Evolutionary conservation across 2,329 filamentous ascomycete species (phyloP).

Genomic region (Trichoderma gracile): DNA sequence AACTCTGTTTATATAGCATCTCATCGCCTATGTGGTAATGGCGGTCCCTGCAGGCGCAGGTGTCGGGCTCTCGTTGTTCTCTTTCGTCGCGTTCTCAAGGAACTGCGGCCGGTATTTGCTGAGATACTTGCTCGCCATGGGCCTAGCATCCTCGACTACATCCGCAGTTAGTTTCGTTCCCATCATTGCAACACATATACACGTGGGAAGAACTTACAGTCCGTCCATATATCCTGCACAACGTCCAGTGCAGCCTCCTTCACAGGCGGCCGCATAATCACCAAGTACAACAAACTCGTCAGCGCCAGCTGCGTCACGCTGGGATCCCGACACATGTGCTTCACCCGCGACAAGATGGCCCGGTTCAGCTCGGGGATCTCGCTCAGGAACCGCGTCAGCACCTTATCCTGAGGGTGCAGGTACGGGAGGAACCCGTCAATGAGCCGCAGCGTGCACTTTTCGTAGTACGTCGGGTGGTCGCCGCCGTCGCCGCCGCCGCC

Average conservation of each 20-base stretch:
- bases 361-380: slow-evolving; percentile 81
- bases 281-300: slow-evolving; percentile 65
- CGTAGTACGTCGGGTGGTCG: slow-evolving; percentile 66
- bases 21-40: slow-evolving; percentile 35
- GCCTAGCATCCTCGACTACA: slow-evolving; percentile 61
- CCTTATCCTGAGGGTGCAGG: slow-evolving; percentile 85
- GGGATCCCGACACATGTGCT: slow-evolving; percentile 65
- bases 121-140: slow-evolving; percentile 63
- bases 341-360: slow-evolving; percentile 71
- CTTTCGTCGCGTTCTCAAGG: slow-evolving; percentile 37
- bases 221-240: slow-evolving; percentile 66
- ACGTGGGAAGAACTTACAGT: slow-evolving; percentile 52
- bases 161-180: slow-evolving; percentile 1
- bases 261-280: slow-evolving; percentile 67
- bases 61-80: slow-evolving; percentile 30
- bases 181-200: background rate
- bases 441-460: slow-evolving; percentile 76
- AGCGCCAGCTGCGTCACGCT: slow-evolving; percentile 63
- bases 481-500: slow-evolving; percentile 37
- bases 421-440: slow-evolving; percentile 88
- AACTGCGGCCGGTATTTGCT: slow-evolving; percentile 61
- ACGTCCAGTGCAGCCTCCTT: slow-evolving; percentile 64
- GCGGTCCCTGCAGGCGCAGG: slow-evolving; percentile 32
- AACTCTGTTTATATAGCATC: too few relatives aligned
- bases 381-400: slow-evolving; percentile 85